Base-by-base conservation (phyloP, 208 protist genomes). In the Entamoeba nuttalli region DNA sequence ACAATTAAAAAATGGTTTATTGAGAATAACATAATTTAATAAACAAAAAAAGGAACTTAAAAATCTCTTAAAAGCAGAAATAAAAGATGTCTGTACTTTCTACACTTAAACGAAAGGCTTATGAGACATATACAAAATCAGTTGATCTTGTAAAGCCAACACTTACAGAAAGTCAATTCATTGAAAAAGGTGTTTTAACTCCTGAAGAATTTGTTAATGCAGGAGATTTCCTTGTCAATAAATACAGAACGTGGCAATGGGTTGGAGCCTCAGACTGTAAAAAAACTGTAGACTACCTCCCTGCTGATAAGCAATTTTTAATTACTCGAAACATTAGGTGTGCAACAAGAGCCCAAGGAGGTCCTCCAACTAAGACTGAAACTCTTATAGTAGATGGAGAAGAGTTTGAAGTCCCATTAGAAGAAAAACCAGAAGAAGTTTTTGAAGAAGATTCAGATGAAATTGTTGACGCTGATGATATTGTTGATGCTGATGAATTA, bases 281-380 rank as follows among this genome's bases (percentile, higher is more conserved):
- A 35, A 57, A 69, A 44, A 94, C 52, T 94, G 52, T 94, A 9
- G 55, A 94, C 25, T 94, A 71, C 4, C 52, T 71, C 5, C 55
- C 93, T 35, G 55, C 52, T 44, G 30, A 94, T 21, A 94, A 94
- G n/a, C 93, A 94, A 94, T 94, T 94, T 94, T 94, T 94, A 44
- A 94, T 94, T 44, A 94, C 93, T 35, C 7, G 55, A 21, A 35
- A 94, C 0, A 69, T 94, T 44, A 25, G 52, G 2, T 94, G 93
- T n/a, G 52, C 55, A 7, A 94, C n/a, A 48, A 25, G 93, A 7
- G 93, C 93, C 14, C 93, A 94, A 35, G 93, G 55, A 14, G 62
- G 17, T 11, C 62, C 62, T 84, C 25, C 7, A 41, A 21, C 62
- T n/a, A 84, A 84, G 4, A 84, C 62, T 41, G 62, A 84, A 84